These are phyloP conservation scores for Aspergillus sclerotialis DNA, from an alignment of 2,329 filamentous ascomycete genomes.

Conservation along the genomic window DNA sequence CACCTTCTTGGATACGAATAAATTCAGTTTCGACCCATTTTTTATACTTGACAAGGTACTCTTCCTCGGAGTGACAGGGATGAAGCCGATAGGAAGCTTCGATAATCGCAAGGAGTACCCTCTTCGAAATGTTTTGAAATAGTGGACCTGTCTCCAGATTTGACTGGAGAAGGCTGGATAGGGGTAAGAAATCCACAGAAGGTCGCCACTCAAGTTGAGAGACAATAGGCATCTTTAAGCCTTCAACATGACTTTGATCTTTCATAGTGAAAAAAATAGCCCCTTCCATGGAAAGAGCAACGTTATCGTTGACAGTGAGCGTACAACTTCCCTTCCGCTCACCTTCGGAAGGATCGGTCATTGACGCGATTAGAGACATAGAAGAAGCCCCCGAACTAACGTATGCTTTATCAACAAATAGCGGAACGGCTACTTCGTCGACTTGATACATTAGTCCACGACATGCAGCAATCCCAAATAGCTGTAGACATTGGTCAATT, in stretches of 20 bases:
- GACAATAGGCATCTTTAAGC: background rate
- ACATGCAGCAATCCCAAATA: conserved; percentile 6
- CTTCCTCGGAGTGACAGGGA: background rate
- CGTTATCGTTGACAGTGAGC: background rate
- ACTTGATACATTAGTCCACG: conserved; percentile 3
- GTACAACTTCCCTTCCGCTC: background rate
- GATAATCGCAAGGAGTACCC: background rate
- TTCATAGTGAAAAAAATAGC: background rate
- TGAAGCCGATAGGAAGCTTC: background rate
- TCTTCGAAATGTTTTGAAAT: background rate
- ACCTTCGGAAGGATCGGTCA: background rate
- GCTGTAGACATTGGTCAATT: conserved; percentile 11
- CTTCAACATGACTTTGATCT: background rate
- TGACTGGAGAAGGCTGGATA: background rate
- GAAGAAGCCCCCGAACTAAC: background rate
- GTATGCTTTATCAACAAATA: background rate
- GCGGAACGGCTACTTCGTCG: background rate
- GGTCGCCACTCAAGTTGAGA: background rate
- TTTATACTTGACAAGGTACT: background rate
- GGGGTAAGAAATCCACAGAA: background rate
- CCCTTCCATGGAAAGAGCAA: background rate
- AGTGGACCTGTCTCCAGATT: background rate
- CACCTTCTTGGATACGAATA: background rate
- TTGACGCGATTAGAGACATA: background rate
- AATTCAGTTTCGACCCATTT: background rate